Base-by-base conservation (phyloP, 2,329 filamentous ascomycete species). In the Cadophora sp. region DNA sequence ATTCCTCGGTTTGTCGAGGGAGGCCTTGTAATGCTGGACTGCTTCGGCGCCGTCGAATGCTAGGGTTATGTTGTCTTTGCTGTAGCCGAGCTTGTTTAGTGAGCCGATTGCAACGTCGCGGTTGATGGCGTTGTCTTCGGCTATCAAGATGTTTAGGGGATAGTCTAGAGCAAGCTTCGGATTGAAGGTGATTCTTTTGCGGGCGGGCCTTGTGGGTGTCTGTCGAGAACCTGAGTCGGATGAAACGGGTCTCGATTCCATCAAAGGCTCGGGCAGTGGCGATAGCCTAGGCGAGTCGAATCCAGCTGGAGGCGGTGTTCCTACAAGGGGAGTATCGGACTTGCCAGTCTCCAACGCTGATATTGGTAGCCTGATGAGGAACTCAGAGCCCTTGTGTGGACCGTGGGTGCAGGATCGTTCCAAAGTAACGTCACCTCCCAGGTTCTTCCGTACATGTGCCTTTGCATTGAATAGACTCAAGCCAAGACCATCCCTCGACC, bases 81-180 rank as follows among this genome's bases (percentile, higher is more conserved):
- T 80, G 76, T 92, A 92, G 14, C 90, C 90, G 16, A 92, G 83
- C 71, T 89, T 90, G 24, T 81, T 81, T 8, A 92, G 83, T 84
- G 91, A 91, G 72, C 80, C 87, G 33, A 90, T 84, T 18, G 91
- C 81, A 0, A 92, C 84, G 55, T 86, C 87, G 64, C 90, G 86
- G 73, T 92, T 91, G 77, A 92, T 90, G 69, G 85, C 85, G 77
- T 92, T 92, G 77, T 92, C 90, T 78, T 92, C 90, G 4, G 88
- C 90, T 1, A 92, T 86, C 2, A 92, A 82, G 70, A 92, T 89
- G 11, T 85, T 89, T 9, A 92, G 81, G 0, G 90, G 90, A 67
- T 87, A 82, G 71, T 85, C 86, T 56, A 80, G 78, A 3, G 85
- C 87, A 4, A 91, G 81, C 16, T 85, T 81, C 53, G 83, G 83